Evolutionary conservation across 441 rosid species (phyloP).

Genomic region (Omphalea diandra): DNA sequence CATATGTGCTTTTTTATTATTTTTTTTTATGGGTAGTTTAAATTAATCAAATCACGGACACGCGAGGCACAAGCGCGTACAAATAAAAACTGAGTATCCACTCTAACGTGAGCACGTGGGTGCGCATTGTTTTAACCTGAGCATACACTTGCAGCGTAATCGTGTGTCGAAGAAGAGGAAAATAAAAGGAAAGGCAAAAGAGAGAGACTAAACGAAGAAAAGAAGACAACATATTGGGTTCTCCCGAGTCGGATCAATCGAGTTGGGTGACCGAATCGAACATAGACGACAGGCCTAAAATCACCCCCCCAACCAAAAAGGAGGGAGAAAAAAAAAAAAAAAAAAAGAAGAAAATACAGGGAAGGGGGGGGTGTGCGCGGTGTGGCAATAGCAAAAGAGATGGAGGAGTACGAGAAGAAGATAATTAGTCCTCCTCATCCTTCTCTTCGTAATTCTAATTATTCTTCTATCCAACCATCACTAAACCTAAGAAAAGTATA

Average conservation of each 20-base stretch:
- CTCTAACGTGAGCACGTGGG: conserved; percentile 27
- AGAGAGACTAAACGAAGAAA: too few species aligned
- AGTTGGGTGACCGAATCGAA: conserved; percentile 38
- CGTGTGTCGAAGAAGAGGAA: conserved; percentile 32
- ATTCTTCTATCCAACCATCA: conserved; percentile 19
- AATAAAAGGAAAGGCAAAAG: conserved; percentile 22
- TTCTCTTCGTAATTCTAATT: conserved; percentile 40
- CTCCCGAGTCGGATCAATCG: conserved; percentile 39
- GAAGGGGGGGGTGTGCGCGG: too few species aligned
- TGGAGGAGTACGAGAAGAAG: conserved; percentile 62
- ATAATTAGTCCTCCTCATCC: conserved; percentile 24
- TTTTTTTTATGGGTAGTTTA: too few species aligned
- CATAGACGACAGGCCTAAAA: conserved; percentile 20
- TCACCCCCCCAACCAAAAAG: conserved; percentile 26
- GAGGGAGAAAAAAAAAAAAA: conserved; percentile 29
- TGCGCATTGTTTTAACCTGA: conserved; percentile 37
- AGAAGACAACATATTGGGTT: conserved; percentile 23
- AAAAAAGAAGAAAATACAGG: too few species aligned
- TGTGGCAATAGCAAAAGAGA: conserved; percentile 80
- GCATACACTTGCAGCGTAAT: conserved; percentile 49
- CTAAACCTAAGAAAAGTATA: neutral
- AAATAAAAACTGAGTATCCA: neutral
- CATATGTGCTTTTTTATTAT: too few species aligned
- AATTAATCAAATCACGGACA: too few species aligned
- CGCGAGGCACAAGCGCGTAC: too few species aligned